phyloP scores from a whole-genome alignment of 1,284 basidiomycete species.

The Retiboletus flavoniger region DNA sequence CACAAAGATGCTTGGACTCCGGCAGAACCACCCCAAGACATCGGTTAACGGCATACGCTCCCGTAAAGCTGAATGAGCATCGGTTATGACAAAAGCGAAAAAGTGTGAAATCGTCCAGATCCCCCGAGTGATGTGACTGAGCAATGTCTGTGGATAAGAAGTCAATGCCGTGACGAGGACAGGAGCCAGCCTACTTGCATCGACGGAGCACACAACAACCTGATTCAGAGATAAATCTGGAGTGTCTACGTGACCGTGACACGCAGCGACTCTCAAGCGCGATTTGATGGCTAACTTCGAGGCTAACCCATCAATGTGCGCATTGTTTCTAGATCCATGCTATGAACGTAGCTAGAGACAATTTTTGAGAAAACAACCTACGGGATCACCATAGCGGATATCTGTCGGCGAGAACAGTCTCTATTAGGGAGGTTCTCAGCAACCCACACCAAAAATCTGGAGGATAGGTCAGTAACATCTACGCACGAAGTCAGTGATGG shows the following conservation, averaged over 20 bases:
- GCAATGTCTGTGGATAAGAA: conserved; percentile 27
- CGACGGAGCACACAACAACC: conserved; percentile 38
- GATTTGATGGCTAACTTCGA: conserved; percentile 18
- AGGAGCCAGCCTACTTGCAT: conserved; percentile 31
- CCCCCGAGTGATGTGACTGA: conserved; percentile 32
- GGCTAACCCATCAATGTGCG: conserved; percentile 16
- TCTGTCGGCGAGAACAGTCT: conserved; percentile 3
- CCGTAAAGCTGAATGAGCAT: conserved; percentile 33
- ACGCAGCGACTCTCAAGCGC: conserved; percentile 25
- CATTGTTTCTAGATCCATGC: conserved; percentile 14
- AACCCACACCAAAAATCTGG: conserved; percentile 25
- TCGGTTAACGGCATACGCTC: conserved; percentile 37
- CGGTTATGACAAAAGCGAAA: conserved; percentile 43
- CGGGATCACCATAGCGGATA: conserved; percentile 25
- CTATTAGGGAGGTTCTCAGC: not conserved
- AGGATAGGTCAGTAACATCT: conserved; percentile 23
- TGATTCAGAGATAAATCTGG: conserved; percentile 36
- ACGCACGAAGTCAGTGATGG: conserved; percentile 7
- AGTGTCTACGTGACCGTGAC: conserved; percentile 17
- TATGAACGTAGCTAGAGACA: conserved; percentile 2
- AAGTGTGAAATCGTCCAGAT: conserved; percentile 41
- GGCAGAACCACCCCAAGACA: conserved; percentile 47
- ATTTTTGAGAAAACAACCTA: conserved; percentile 11
- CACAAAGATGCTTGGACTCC: conserved; percentile 33
- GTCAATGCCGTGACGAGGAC: conserved; percentile 11